These are phyloP conservation scores for Plasmodium sp. DNA, from an alignment of 169 alveolate genomes.

Conservation along the genomic window DNA sequence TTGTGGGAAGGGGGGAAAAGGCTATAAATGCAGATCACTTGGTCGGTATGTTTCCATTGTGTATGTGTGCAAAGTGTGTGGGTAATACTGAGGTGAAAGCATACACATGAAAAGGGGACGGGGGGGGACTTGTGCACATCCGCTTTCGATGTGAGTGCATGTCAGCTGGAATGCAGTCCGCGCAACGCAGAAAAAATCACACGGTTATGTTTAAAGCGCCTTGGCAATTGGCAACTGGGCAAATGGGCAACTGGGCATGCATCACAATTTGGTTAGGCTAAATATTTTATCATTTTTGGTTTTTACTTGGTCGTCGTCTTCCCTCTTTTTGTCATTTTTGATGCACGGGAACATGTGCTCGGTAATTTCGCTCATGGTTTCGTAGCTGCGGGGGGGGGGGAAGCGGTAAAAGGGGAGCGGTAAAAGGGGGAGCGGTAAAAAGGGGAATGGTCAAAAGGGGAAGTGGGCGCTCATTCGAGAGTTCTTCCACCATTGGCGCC, in stretches of 20 bases:
- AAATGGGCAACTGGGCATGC: neutral
- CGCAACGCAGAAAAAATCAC: neutral
- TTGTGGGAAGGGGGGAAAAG: neutral
- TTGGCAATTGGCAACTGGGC: neutral
- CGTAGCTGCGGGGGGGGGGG: conserved; percentile 70
- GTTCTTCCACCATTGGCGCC: neutral
- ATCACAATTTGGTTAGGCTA: neutral
- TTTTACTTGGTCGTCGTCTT: conserved; percentile 74
- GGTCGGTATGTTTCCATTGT: neutral
- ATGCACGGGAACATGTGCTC: conserved; percentile 83
- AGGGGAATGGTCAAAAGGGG: neutral
- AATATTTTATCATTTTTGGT: neutral
- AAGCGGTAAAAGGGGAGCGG: too few relatives aligned
- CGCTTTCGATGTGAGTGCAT: neutral
- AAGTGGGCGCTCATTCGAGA: neutral
- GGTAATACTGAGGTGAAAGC: neutral
- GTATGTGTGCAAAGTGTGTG: neutral
- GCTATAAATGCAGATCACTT: neutral
- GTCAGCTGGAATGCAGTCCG: neutral
- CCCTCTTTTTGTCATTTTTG: conserved; percentile 54
- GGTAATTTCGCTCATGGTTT: conserved; percentile 81
- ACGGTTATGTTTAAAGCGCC: neutral
- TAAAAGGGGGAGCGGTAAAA: neutral
- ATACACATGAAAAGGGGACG: neutral
- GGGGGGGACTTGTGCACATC: neutral